Conservation (phyloP, 192 early-diverging fungal species). For the Coemansia sp. region DNA sequence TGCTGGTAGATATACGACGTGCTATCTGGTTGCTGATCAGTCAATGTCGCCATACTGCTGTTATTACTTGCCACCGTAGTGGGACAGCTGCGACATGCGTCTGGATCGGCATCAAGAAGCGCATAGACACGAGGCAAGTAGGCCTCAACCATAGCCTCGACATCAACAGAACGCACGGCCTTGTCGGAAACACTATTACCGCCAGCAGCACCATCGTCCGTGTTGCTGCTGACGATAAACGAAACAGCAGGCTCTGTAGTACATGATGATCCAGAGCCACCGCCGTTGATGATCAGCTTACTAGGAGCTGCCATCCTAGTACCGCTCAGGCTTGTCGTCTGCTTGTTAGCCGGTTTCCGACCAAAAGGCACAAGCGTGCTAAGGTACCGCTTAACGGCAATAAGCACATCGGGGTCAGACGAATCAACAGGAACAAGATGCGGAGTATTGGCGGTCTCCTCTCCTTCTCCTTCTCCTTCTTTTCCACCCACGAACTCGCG, state of each 20-base stretch:
- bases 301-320: constrained; percentile 22
- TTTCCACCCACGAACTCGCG: constrained; percentile 16
- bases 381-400: constrained; percentile 24
- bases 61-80: neutral
- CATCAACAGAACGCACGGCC: constrained; percentile 29
- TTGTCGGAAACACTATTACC: constrained; percentile 3
- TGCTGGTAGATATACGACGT: neutral
- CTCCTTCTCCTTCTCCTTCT: no score
- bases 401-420: constrained; percentile 19
- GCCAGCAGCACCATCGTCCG: neutral
- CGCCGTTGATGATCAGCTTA: neutral
- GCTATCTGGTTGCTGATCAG: constrained; percentile 6
- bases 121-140: constrained; percentile 35
- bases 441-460: neutral
- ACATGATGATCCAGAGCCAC: neutral
- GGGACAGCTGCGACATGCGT: neutral
- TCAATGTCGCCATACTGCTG: constrained; percentile 29
- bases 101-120: constrained; percentile 11
- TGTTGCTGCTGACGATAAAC: constrained; percentile 17
- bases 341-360: neutral
- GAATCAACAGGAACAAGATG: constrained; percentile 18
- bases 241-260: constrained; percentile 20
- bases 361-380: constrained; percentile 14
- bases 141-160: constrained; percentile 47
- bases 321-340: neutral